phyloP scores from a whole-genome alignment of 2,329 filamentous ascomycete species.

The Drechslerella dactyloides region DNA sequence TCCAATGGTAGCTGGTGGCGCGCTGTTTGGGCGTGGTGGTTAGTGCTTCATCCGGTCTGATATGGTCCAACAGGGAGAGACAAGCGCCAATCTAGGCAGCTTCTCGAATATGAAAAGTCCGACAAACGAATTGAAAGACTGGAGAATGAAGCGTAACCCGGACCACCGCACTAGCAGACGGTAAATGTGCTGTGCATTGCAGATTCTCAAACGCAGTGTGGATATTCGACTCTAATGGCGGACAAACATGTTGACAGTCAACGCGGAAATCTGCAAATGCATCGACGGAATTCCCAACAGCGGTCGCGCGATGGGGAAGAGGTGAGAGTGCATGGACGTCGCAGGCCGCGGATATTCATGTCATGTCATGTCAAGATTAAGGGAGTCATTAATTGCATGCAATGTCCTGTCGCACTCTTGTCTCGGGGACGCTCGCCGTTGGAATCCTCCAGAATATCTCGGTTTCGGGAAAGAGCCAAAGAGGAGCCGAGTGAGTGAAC shows the following conservation, averaged over 20 bases:
- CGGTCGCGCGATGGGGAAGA: too few species aligned
- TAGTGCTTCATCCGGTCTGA: neutral
- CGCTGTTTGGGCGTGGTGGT: constrained; percentile 1
- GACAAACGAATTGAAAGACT: neutral
- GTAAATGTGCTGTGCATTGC: constrained; percentile 3
- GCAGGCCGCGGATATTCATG: neutral
- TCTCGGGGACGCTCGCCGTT: too few species aligned
- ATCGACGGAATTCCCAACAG: too few species aligned
- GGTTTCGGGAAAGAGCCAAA: constrained; percentile 41
- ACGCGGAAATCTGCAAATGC: neutral
- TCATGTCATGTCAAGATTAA: constrained; percentile 1
- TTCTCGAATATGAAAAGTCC: neutral
- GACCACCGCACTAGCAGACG: neutral
- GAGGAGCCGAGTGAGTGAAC: constrained; percentile 29
- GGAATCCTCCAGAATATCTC: constrained; percentile 33
- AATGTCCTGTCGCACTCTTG: too few species aligned
- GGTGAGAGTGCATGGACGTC: too few species aligned
- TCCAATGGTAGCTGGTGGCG: neutral
- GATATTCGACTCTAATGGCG: too few species aligned
- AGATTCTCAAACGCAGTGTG: neutral
- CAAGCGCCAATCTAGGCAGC: neutral
- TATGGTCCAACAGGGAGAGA: neutral
- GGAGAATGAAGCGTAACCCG: neutral
- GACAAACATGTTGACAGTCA: neutral
- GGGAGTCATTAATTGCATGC: neutral